phyloP scores from a whole-genome alignment of 371 early-diverging fungal genomes.

The Syncephalis fuscata region DNA sequence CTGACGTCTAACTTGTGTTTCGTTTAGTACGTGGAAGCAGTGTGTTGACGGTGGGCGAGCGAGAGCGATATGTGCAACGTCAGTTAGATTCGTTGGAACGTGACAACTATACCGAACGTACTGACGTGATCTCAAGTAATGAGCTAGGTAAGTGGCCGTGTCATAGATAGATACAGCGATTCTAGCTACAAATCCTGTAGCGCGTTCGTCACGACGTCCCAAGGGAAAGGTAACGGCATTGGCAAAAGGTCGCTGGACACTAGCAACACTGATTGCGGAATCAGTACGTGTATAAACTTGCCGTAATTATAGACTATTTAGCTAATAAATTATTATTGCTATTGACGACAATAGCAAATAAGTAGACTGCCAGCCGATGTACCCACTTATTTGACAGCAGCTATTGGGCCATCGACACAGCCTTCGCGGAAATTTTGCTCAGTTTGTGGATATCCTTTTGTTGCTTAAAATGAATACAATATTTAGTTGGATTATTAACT shows the following conservation, averaged over 20 bases:
- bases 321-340: too few relatives aligned
- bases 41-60: too few relatives aligned
- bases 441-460: constrained; percentile 5
- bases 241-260: too few relatives aligned
- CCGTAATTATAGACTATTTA: too few relatives aligned
- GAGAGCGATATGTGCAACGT: constrained; percentile 3
- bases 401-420: constrained; percentile 2
- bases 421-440: constrained; percentile 8
- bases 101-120: constrained; percentile 6
- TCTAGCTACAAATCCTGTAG: background rate
- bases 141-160: background rate
- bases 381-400: constrained; percentile 6
- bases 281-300: background rate
- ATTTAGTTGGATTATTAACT: too few relatives aligned
- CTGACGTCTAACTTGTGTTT: too few relatives aligned
- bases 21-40: too few relatives aligned
- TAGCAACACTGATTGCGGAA: background rate
- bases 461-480: too few relatives aligned
- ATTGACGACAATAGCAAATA: background rate
- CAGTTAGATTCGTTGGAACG: constrained; percentile 7
- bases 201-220: too few relatives aligned
- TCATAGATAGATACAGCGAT: constrained; percentile 1
- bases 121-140: constrained; percentile 2
- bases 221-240: too few relatives aligned
- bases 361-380: constrained; percentile 1